These are phyloP conservation scores for Euphorbia neoarborescens DNA, from an alignment of 441 rosid species.

Conservation along the genomic window DNA sequence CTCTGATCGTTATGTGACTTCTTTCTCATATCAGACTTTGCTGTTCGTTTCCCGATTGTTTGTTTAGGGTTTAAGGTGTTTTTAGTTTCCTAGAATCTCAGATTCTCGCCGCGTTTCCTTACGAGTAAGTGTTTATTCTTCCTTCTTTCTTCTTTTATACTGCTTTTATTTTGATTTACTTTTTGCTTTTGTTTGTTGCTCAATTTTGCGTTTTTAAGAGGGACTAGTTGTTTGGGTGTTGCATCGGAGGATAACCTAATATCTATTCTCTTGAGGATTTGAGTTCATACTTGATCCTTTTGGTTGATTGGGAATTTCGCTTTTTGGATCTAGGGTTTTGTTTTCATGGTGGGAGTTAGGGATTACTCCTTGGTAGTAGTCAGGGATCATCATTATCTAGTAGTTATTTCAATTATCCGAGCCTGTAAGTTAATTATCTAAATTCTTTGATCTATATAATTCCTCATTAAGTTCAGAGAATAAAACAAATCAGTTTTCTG, in stretches of 20 bases:
- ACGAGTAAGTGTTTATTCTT: constrained; percentile 12
- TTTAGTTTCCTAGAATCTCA: background rate
- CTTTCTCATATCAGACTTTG: background rate
- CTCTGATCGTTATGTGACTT: background rate
- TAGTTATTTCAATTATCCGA: background rate
- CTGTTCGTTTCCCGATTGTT: constrained; percentile 18
- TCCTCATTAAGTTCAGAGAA: background rate
- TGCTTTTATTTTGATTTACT: background rate
- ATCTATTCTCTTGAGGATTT: background rate
- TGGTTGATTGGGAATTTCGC: background rate
- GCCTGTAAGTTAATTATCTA: background rate
- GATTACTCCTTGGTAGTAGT: background rate
- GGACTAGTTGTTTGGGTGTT: background rate
- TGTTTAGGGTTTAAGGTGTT: background rate
- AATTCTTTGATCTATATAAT: background rate
- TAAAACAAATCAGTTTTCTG: background rate
- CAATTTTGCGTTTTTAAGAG: background rate
- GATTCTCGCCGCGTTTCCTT: constrained; percentile 14
- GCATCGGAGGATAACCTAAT: constrained; percentile 8
- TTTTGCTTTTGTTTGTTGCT: background rate
- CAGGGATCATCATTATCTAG: background rate
- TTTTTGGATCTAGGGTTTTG: constrained; percentile 24
- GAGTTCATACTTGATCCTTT: constrained; percentile 1
- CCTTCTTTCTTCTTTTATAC: background rate
- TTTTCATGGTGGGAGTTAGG: background rate